Percentiles rank a stretch among this genome's conserved stretches.
phyloP scores from a whole-genome alignment of 441 rosid species.

The Eruca vesicaria region DNA sequence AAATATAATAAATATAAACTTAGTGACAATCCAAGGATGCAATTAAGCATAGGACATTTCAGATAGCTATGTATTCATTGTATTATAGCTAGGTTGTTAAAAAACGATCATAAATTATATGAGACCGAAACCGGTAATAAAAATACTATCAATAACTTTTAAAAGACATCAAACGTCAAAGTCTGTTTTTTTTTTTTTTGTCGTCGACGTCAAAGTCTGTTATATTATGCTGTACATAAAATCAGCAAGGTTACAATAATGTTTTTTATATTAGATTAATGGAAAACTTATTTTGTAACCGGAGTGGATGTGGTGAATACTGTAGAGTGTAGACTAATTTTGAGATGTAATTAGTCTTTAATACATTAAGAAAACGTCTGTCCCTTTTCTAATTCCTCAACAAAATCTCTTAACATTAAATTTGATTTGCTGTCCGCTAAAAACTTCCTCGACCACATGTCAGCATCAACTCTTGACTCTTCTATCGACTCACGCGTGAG shows the following conservation, averaged over 20 bases:
- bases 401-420: constrained; percentile 8
- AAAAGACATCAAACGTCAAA: too few species aligned
- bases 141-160: neutral
- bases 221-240: too few species aligned
- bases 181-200: too few species aligned
- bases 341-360: neutral
- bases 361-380: neutral
- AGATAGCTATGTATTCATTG: neutral
- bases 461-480: constrained; percentile 15
- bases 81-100: neutral
- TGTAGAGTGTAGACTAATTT: neutral
- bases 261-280: too few species aligned
- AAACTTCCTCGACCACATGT: constrained; percentile 18
- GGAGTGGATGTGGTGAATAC: neutral
- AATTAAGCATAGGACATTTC: neutral
- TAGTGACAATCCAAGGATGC: neutral
- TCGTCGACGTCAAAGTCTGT: too few species aligned
- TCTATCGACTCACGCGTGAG: constrained; percentile 13
- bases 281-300: neutral
- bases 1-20: too few species aligned
- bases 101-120: neutral
- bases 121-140: neutral
- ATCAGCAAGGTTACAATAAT: neutral
- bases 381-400: neutral
- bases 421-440: constrained; percentile 17